A percentile compares a stretch with the other conserved stretches of the same genome.
phyloP scores from a whole-genome alignment of 2,329 filamentous ascomycete species.

The Phialophora macrospora region DNA sequence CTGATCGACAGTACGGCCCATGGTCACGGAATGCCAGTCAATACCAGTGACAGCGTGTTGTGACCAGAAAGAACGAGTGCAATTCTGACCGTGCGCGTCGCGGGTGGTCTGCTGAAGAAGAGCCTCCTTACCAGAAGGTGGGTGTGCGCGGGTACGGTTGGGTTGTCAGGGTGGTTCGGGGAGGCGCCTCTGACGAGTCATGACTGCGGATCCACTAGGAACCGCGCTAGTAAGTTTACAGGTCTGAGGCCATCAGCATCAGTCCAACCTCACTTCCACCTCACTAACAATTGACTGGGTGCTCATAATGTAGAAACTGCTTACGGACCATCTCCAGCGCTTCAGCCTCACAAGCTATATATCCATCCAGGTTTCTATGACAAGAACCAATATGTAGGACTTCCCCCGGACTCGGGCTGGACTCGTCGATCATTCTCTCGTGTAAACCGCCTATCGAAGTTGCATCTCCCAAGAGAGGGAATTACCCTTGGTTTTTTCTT shows the following conservation, averaged over 20 bases:
- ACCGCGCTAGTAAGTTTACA: conserved; percentile 16
- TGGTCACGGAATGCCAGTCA: conserved; percentile 38
- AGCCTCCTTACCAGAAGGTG: conserved; percentile 14
- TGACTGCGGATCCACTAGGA: conserved; percentile 11
- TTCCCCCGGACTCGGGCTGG: background rate
- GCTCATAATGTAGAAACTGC: background rate
- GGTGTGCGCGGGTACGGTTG: conserved; percentile 11
- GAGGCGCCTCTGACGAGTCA: conserved; percentile 11
- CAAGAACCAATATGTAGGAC: background rate
- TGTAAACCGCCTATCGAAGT: background rate
- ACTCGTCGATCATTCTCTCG: background rate
- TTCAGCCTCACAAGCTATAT: background rate
- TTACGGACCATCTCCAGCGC: background rate
- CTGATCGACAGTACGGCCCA: conserved; percentile 59
- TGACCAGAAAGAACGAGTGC: background rate
- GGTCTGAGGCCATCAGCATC: background rate
- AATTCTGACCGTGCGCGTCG: conserved; percentile 5
- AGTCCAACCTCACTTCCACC: background rate
- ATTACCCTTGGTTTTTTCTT: conserved; percentile 14
- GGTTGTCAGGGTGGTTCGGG: background rate
- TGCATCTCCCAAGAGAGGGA: conserved; percentile 11
- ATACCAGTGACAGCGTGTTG: background rate
- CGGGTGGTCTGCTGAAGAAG: conserved; percentile 16
- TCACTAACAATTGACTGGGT: background rate
- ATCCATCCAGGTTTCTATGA: too few species aligned